These are phyloP conservation scores for Calonectria pseudoreteaudii DNA, from an alignment of 2,329 filamentous ascomycete genomes.

Conservation along the genomic window DNA sequence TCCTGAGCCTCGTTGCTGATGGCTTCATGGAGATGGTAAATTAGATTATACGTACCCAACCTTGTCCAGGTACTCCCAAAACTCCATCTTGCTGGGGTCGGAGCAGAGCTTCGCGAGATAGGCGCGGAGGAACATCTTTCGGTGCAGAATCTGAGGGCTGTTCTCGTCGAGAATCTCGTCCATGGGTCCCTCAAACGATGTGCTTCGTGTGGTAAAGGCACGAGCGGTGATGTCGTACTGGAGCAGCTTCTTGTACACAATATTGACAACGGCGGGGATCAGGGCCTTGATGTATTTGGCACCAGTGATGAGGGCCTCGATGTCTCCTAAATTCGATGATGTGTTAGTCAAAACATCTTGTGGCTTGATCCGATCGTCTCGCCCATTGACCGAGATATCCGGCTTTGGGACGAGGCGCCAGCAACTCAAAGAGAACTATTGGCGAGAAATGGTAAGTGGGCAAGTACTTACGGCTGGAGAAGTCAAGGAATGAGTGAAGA, in stretches of 20 bases:
- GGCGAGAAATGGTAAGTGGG: not conserved
- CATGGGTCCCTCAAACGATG: constrained; percentile 74
- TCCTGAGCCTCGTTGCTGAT: not conserved
- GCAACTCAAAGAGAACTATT: not conserved
- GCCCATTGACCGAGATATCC: not conserved
- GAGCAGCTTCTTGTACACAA: constrained; percentile 85
- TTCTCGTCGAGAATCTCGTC: constrained; percentile 74
- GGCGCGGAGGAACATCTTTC: constrained; percentile 82
- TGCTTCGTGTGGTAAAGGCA: constrained; percentile 74
- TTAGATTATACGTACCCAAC: constrained; percentile 69
- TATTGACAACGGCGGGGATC: constrained; percentile 85
- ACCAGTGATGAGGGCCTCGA: constrained; percentile 76
- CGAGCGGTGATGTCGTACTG: constrained; percentile 85
- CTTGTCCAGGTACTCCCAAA: constrained; percentile 88
- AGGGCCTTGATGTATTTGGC: constrained; percentile 84
- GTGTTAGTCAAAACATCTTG: constrained; percentile 25
- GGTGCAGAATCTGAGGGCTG: constrained; percentile 79
- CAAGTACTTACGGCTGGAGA: constrained; percentile 70
- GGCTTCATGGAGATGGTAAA: not conserved
- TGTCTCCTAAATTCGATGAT: constrained; percentile 65
- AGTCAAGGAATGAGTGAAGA: constrained; percentile 81
- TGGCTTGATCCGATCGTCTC: not conserved
- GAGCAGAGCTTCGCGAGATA: constrained; percentile 81
- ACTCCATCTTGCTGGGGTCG: constrained; percentile 79
- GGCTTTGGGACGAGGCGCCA: not conserved